Evolutionary conservation across 768 basidiomycete genomes (phyloP).

Genomic region (Tubosaeta brunneosetosa): DNA sequence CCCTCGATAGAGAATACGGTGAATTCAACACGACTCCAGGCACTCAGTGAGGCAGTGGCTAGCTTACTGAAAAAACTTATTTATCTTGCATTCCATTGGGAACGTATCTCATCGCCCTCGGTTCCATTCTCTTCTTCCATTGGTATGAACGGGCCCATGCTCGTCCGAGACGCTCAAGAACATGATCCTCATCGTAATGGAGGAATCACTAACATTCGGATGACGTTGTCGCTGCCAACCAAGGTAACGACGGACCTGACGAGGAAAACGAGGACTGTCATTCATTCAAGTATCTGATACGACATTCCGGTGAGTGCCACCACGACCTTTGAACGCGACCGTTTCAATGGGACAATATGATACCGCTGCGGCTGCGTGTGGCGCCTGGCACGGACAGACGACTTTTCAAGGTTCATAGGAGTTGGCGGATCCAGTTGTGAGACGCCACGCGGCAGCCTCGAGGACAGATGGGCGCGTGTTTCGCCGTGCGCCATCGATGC

Average conservation of each 20-base stretch:
- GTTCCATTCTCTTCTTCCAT: not conserved
- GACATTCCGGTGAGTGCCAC: not conserved
- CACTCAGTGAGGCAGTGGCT: too few species aligned
- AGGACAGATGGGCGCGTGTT: conserved; percentile 4
- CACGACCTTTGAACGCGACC: not conserved
- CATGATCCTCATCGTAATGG: not conserved
- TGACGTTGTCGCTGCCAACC: not conserved
- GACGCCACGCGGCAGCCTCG: conserved; percentile 14
- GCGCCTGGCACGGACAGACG: not conserved
- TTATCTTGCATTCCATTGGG: too few species aligned
- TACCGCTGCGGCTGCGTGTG: not conserved
- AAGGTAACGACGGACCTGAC: not conserved
- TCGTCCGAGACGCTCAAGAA: too few species aligned
- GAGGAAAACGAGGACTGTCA: not conserved
- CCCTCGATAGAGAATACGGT: too few species aligned
- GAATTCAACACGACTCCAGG: too few species aligned
- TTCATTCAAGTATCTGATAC: not conserved
- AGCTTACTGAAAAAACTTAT: too few species aligned
- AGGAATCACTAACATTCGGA: not conserved
- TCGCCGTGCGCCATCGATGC: not conserved
- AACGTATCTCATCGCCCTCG: not conserved
- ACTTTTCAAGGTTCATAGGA: not conserved
- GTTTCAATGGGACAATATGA: not conserved
- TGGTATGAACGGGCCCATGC: too few species aligned
- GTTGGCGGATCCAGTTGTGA: not conserved